A percentile compares a stretch with the other conserved stretches of the same genome.
phyloP scores from a whole-genome alignment of 2,329 filamentous ascomycete species.

The Ophiostoma sp. region DNA sequence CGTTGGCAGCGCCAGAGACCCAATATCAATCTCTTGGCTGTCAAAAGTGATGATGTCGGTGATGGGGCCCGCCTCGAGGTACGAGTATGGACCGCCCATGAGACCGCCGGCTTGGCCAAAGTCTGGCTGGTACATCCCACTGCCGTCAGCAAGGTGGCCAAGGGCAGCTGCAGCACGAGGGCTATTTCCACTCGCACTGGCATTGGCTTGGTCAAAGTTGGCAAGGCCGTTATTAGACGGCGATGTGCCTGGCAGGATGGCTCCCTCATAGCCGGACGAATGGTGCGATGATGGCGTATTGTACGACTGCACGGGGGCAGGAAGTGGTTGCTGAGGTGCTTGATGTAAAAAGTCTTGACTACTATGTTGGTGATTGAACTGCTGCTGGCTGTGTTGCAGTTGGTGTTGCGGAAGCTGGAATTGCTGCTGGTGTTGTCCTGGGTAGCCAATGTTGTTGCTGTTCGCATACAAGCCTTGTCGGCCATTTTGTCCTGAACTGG shows the following conservation, averaged over 20 bases:
- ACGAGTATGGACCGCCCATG: conserved; percentile 34
- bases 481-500: not conserved
- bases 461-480: not conserved
- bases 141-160: conserved; percentile 13
- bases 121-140: conserved; percentile 31
- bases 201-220: not conserved
- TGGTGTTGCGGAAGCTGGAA: conserved; percentile 20
- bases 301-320: conserved; percentile 32
- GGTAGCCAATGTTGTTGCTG: conserved; percentile 19
- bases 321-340: conserved; percentile 30
- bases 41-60: conserved; percentile 67
- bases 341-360: conserved; percentile 4
- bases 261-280: conserved; percentile 46
- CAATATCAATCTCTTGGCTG: conserved; percentile 76
- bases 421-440: conserved; percentile 21
- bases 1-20: conserved; percentile 56
- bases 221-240: conserved; percentile 37
- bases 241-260: conserved; percentile 43
- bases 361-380: conserved; percentile 25
- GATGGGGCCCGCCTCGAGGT: conserved; percentile 38
- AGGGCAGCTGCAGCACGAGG: conserved; percentile 15
- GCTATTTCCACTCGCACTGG: conserved; percentile 11
- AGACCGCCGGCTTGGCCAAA: conserved; percentile 35
- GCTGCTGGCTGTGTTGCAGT: conserved; percentile 4
- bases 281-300: conserved; percentile 46